Base-by-base conservation (phyloP, 2,329 filamentous ascomycete species). In the Alternaria infectoria region DNA sequence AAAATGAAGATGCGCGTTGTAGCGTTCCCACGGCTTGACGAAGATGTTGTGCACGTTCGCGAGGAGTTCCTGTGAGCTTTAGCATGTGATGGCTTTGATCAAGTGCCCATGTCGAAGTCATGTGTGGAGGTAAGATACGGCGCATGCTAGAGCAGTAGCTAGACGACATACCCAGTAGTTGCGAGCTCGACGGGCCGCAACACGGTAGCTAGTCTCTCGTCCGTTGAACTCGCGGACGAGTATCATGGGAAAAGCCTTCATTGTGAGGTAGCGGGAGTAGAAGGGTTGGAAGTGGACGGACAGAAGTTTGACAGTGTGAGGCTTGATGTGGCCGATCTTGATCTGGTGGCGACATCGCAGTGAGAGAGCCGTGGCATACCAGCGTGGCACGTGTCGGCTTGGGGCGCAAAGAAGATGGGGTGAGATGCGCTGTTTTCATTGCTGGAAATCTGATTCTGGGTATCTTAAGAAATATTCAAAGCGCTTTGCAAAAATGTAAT, bases 381-480 rank as follows among this genome's bases (percentile, higher is more conserved):
- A 19, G 49, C 8, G 28, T 28, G 17, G 28, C 28, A 51, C 28
- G 30, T 51, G 28, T 15, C 49, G 19, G 11, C 19, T 21, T 51
- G 49, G 15, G 1, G 32, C 21, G 12, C 10, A 1, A 21, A 11
- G 23, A 9, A 23, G 6, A 36, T 54, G 30, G 1, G 5, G 23
- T 45, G 15, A n/a, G 17, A 21, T 56, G 13, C n/a, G 2, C 1
- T 46, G 17, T 6, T 21, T 32, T 32, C 30, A 6, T 56, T 10
- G 43, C 19, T 36, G 3, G 21, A n/a, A 21, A 52, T 0, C 12
- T 36, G 49, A 36, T 32, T 9, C 13, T 32, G 54, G 54, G 54
- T 56, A 56, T 56, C 54, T 21, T 25, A 32, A 5, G 10, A 19
- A 55, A 44, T n/a, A 10, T 28, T 25, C 43, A 17, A 47, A 5